phyloP scores from a whole-genome alignment of 148 eudicot genomes.

The Mesembryanthemum crystallinum region DNA sequence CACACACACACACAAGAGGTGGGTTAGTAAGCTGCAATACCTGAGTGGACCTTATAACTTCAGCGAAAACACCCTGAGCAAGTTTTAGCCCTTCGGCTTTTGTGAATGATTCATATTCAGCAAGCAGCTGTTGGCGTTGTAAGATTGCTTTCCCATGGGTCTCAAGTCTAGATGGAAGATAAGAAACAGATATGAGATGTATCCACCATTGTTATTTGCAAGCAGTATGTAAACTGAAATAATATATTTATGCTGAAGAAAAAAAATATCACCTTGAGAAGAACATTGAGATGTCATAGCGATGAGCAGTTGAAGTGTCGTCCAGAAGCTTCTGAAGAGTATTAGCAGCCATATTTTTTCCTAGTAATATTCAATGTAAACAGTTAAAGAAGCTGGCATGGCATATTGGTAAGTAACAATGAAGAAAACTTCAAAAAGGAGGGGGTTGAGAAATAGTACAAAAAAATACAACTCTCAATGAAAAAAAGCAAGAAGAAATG shows the following conservation, averaged over 20 bases:
- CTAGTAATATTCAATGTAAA: background rate
- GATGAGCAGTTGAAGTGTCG: slow-evolving; percentile 25
- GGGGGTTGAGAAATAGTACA: background rate
- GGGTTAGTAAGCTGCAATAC: background rate
- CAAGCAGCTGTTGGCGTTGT: slow-evolving; percentile 30
- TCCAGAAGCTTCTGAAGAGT: slow-evolving; percentile 22
- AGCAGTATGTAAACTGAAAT: background rate
- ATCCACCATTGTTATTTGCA: background rate
- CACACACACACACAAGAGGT: slow-evolving; percentile 2
- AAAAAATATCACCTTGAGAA: slow-evolving; percentile 29
- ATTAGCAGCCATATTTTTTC: background rate
- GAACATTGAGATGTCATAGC: slow-evolving; percentile 30
- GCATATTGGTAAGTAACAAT: no score
- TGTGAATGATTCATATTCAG: slow-evolving; percentile 18
- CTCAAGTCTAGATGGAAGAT: slow-evolving; percentile 25
- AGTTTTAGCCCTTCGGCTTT: background rate
- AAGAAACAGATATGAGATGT: background rate
- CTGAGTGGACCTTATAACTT: slow-evolving; percentile 3
- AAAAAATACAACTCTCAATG: background rate
- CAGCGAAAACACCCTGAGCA: background rate
- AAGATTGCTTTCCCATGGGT: slow-evolving; percentile 31
- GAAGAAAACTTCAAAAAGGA: no score
- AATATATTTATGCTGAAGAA: background rate
- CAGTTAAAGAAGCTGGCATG: background rate
- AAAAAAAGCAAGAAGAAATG: background rate